Conservation (phyloP, 371 early-diverging fungal genomes). For the Catenaria anguillulae region DNA sequence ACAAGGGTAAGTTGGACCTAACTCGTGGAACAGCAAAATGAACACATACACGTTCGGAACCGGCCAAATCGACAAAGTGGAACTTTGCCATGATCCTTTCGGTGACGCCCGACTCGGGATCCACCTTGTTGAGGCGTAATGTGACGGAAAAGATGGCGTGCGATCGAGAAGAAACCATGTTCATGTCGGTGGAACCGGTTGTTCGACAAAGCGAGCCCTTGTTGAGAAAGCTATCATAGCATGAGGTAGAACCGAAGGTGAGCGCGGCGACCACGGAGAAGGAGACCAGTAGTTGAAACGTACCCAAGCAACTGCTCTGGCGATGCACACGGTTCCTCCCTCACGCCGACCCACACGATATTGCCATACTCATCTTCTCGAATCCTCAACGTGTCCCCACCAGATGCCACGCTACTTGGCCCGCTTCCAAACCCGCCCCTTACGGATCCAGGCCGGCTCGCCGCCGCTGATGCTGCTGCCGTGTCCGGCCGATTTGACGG, state of each 20-base stretch:
- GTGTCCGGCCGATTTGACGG: constrained; percentile 13
- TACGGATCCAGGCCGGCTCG: too few relatives aligned
- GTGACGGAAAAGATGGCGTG: constrained; percentile 96
- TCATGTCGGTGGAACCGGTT: constrained; percentile 94
- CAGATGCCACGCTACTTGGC: not conserved
- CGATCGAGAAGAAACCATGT: constrained; percentile 83
- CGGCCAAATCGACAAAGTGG: constrained; percentile 99
- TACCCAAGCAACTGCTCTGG: constrained; percentile 65
- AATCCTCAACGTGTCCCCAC: constrained; percentile 38
- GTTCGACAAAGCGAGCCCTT: constrained; percentile 70
- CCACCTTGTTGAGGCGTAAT: constrained; percentile 44
- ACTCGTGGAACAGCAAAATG: constrained; percentile 1
- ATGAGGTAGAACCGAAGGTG: too few relatives aligned
- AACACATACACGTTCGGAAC: constrained; percentile 73
- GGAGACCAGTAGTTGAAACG: constrained; percentile 9
- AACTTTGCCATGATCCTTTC: constrained; percentile 68
- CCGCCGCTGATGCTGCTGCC: not conserved
- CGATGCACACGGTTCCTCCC: constrained; percentile 56
- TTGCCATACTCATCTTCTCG: constrained; percentile 85
- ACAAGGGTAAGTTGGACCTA: not conserved
- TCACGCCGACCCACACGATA: constrained; percentile 78
- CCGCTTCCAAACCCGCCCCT: too few relatives aligned
- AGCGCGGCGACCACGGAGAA: not conserved
- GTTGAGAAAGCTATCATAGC: constrained; percentile 44
- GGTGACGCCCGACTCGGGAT: constrained; percentile 18